These are phyloP conservation scores for Aspergillus pseudoviridinutans DNA, from an alignment of 2,329 filamentous ascomycete genomes.

Conservation along the genomic window DNA sequence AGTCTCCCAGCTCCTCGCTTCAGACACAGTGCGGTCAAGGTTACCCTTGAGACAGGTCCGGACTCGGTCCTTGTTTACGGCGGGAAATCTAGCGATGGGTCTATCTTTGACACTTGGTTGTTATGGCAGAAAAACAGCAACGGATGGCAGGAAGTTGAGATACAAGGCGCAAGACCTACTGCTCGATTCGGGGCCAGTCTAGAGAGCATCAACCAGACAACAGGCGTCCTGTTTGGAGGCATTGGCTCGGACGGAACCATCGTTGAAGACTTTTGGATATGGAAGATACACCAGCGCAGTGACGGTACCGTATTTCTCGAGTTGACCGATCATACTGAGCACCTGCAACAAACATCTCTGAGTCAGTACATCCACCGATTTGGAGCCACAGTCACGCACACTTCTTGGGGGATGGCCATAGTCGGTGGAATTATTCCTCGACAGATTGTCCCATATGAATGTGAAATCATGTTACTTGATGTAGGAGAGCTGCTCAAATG, in stretches of 20 bases:
- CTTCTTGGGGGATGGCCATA: slow-evolving; percentile 45
- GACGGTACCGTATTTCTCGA: slow-evolving; percentile 25
- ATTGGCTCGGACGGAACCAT: slow-evolving; percentile 63
- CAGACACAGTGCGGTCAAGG: slow-evolving; percentile 62
- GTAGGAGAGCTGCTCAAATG: slow-evolving; percentile 14
- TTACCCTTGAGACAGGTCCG: slow-evolving; percentile 35
- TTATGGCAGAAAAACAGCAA: slow-evolving; percentile 48
- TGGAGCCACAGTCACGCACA: slow-evolving; percentile 50
- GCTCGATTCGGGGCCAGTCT: slow-evolving; percentile 57
- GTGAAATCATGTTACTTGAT: slow-evolving; percentile 52
- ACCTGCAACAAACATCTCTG: slow-evolving; percentile 21
- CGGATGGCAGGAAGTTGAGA: slow-evolving; percentile 49
- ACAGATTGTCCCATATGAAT: slow-evolving; percentile 37
- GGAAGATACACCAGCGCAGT: slow-evolving; percentile 51
- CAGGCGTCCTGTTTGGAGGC: slow-evolving; percentile 69
- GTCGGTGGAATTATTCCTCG: slow-evolving; percentile 49
- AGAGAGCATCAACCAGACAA: slow-evolving; percentile 34
- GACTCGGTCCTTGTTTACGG: slow-evolving; percentile 56
- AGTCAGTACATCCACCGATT: slow-evolving; percentile 41
- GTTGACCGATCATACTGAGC: slow-evolving; percentile 23
- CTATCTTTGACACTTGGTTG: slow-evolving; percentile 51
- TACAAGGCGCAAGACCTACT: slow-evolving; percentile 34
- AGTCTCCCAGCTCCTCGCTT: slow-evolving; percentile 69
- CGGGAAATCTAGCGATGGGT: slow-evolving; percentile 53
- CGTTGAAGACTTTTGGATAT: slow-evolving; percentile 60